Evolutionary conservation across 1,139 yeast genomes (phyloP).

Genomic region (Yamadazyma mexicana): DNA sequence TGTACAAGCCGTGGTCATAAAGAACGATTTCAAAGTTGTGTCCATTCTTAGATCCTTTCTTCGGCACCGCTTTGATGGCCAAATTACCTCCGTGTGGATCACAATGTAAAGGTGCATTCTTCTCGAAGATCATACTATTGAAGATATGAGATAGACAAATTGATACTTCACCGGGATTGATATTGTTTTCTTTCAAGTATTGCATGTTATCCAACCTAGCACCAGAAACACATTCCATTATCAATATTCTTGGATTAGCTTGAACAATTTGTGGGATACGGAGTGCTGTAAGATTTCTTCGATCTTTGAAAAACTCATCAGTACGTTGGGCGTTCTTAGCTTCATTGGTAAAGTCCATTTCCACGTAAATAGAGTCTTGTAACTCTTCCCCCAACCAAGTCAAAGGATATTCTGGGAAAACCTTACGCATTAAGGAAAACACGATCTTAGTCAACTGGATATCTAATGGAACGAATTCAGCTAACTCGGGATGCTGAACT

Average conservation of each 20-base stretch:
- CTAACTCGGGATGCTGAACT: constrained; percentile 87
- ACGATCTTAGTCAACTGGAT: constrained; percentile 75
- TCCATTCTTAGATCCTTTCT: constrained; percentile 30
- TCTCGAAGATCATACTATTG: constrained; percentile 93
- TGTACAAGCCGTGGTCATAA: constrained; percentile 92
- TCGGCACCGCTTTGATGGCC: constrained; percentile 60
- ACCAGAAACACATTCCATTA: constrained; percentile 89
- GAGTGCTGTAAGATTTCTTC: constrained; percentile 65
- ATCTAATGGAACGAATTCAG: constrained; percentile 89
- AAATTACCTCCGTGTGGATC: constrained; percentile 98
- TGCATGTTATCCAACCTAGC: constrained; percentile 76
- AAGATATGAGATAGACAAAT: constrained; percentile 86
- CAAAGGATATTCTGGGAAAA: constrained; percentile 91
- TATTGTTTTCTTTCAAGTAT: constrained; percentile 60
- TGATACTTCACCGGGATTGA: constrained; percentile 77
- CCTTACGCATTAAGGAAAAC: constrained; percentile 68
- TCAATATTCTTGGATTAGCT: constrained; percentile 68
- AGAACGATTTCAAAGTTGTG: constrained; percentile 89
- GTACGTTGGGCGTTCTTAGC: constrained; percentile 79
- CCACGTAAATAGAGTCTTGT: constrained; percentile 81
- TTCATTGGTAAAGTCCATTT: constrained; percentile 83
- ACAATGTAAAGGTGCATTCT: constrained; percentile 89
- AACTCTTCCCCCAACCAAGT: constrained; percentile 94
- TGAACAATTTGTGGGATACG: constrained; percentile 72
- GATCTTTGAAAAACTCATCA: constrained; percentile 60